Conservation (phyloP, 106 monocot species). For the Platanthera zijinensis region DNA sequence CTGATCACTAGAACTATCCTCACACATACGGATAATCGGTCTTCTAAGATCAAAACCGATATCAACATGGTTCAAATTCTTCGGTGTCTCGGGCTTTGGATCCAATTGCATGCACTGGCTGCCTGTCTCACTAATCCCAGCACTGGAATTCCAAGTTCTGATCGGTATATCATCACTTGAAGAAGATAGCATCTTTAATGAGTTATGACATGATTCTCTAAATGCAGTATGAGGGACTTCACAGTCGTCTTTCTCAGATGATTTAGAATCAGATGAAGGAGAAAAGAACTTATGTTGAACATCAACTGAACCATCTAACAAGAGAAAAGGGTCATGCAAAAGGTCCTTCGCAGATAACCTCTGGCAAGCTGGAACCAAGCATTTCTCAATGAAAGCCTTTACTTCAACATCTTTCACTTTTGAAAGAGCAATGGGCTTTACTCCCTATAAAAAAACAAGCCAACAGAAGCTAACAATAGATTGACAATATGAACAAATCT, state of each 20-base stretch:
- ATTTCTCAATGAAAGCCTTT: constrained; percentile 62
- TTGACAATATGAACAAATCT: neutral
- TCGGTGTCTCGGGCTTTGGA: neutral
- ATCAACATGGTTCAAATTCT: neutral
- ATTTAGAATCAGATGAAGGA: constrained; percentile 6
- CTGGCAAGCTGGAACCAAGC: constrained; percentile 37
- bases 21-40: neutral
- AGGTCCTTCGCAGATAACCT: constrained; percentile 43
- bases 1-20: neutral
- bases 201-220: constrained; percentile 4
- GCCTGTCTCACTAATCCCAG: neutral
- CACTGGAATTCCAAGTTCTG: constrained; percentile 11
- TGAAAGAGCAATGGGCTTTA: constrained; percentile 52
- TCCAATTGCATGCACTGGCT: neutral
- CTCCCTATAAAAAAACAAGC: constrained; percentile 34
- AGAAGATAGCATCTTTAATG: neutral
- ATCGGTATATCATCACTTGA: constrained; percentile 8
- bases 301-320: constrained; percentile 10
- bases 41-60: neutral
- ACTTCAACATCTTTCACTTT: constrained; percentile 53
- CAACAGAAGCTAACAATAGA: neutral
- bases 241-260: neutral
- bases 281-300: constrained; percentile 4
- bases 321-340: constrained; percentile 53
- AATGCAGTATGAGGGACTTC: constrained; percentile 1